Base-by-base conservation (phyloP, 495 filamentous ascomycete genomes). In the Aspergillus mulundensis region DNA sequence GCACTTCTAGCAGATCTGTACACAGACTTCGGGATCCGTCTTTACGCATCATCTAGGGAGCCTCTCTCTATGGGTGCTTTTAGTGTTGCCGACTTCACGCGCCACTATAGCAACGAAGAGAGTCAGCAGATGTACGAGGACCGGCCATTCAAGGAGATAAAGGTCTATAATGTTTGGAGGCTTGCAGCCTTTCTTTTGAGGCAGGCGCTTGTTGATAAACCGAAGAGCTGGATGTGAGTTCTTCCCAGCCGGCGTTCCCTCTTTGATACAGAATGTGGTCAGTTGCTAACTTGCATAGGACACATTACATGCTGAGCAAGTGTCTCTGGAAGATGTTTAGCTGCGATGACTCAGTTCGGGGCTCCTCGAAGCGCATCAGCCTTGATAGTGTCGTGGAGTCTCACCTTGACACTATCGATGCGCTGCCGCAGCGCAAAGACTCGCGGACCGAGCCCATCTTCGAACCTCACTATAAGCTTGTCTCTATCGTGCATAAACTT, bases 311-410 rank as follows among this genome's bases (percentile, higher is more conserved):
- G 83, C 83, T 91, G 10, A 89, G 87, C 38, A 99, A 99, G 75
- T 95, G 91, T 65, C 77, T 93, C 24, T 97, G 92, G 87, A 99
- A 97, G 71, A 95, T 97, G 88, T 87, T 85, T 63, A 85, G 79
- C 56, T 79, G 78, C 14, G 73, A 75, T 7, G 80, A 85, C n/a
- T 62, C 66, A 24, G 60, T 64, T 60, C 77, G 55, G 64, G 81
- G 63, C 63, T 83, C 58, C 56, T 69, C 48, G 64, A 79, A 69
- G 70, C 64, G 66, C 14, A 72, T 79, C 19, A 66, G 70, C 15
- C 71, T 87, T 36, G 73, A 86, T 54, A 73, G 78, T 51, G 80
- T 96, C 11, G 62, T 95, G 20, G 77, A 84, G 40, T 77, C 85
- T n/a, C 79, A 95, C 39, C 79, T 87, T 18, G 83, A 82, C 57